phyloP scores from a whole-genome alignment of 2,329 filamentous ascomycete species.

The Fusarium decemcellulare region DNA sequence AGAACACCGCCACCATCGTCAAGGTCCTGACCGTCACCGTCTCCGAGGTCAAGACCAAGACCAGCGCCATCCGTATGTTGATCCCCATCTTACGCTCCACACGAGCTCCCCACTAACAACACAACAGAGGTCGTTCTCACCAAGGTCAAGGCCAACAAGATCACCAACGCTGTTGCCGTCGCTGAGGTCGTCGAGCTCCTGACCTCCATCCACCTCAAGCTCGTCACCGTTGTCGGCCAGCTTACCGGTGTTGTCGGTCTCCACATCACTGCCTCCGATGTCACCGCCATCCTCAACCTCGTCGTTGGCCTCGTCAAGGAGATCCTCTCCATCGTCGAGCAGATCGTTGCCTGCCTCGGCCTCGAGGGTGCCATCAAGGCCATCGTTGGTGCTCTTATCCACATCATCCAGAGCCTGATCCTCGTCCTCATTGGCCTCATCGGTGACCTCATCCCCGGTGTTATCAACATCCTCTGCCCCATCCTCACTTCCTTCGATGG shows the following conservation, averaged over 20 bases:
- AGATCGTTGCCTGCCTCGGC: slow-evolving; percentile 8
- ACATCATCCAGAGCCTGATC: slow-evolving; percentile 23
- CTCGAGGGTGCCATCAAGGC: slow-evolving; percentile 20
- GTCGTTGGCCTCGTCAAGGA: slow-evolving; percentile 27
- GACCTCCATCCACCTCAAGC: slow-evolving; percentile 11
- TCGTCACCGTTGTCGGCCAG: slow-evolving; percentile 24
- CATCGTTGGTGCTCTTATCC: slow-evolving; percentile 16
- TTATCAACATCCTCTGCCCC: slow-evolving; percentile 21
- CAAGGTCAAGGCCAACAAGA: slow-evolving; percentile 19
- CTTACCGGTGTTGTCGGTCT: slow-evolving; percentile 25
- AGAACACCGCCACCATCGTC: slow-evolving; percentile 26
- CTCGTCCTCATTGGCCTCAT: slow-evolving; percentile 19
- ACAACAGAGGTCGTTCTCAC: slow-evolving; percentile 14
- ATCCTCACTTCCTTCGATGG: slow-evolving; percentile 22
- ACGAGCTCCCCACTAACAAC: no score
- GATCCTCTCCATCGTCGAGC: slow-evolving; percentile 16
- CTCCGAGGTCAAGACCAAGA: slow-evolving; percentile 20
- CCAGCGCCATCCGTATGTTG: slow-evolving; percentile 19
- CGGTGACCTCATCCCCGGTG: slow-evolving; percentile 29
- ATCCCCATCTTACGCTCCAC: neutral
- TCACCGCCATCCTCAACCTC: slow-evolving; percentile 24
- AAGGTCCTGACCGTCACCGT: slow-evolving; percentile 26
- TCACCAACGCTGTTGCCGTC: slow-evolving; percentile 23
- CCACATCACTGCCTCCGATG: slow-evolving; percentile 16
- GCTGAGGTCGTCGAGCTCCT: slow-evolving; percentile 10